Percentiles rank a stretch among this genome's conserved stretches.
Evolutionary conservation across 805 yeast genomes (phyloP).

Genomic region (Clavispora santaluciae): DNA sequence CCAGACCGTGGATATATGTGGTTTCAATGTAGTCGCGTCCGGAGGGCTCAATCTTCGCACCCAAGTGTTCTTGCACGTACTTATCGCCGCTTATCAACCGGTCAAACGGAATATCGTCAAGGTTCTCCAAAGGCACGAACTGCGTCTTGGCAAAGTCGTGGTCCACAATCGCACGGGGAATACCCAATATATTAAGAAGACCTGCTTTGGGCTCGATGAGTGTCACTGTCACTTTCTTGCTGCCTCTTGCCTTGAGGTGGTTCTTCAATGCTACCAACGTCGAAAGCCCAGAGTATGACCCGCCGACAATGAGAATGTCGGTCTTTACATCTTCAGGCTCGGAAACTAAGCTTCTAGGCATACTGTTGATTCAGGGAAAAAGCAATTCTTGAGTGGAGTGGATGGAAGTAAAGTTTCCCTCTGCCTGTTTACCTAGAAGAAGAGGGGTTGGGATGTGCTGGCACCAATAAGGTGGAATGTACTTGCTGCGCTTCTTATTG

Average conservation of each 20-base stretch:
- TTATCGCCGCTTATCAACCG: slow-evolving; percentile 22
- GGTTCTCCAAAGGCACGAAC: slow-evolving; percentile 27
- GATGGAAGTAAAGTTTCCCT: too few relatives aligned
- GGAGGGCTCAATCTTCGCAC: slow-evolving; percentile 6
- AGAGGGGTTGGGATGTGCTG: too few relatives aligned
- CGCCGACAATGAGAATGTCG: slow-evolving; percentile 37
- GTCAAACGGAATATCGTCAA: slow-evolving; percentile 26
- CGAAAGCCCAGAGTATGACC: slow-evolving; percentile 38
- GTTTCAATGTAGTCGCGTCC: slow-evolving; percentile 11
- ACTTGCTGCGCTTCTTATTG: too few relatives aligned
- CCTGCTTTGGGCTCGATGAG: slow-evolving; percentile 39
- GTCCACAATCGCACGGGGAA: slow-evolving; percentile 37
- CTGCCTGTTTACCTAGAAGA: too few relatives aligned
- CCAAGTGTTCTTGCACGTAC: slow-evolving; percentile 14
- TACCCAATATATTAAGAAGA: slow-evolving; percentile 35
- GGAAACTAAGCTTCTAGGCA: background rate
- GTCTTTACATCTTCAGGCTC: slow-evolving; percentile 20
- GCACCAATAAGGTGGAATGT: too few relatives aligned
- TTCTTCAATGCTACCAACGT: slow-evolving; percentile 27
- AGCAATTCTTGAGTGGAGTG: too few relatives aligned
- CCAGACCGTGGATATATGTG: slow-evolving; percentile 32
- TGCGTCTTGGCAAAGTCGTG: slow-evolving; percentile 35
- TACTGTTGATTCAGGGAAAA: too few relatives aligned
- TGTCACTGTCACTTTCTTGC: slow-evolving; percentile 24
- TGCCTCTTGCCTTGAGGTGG: slow-evolving; percentile 17